Evolutionary conservation across 441 rosid genomes (phyloP).

Genomic region (Jatropha multifida): DNA sequence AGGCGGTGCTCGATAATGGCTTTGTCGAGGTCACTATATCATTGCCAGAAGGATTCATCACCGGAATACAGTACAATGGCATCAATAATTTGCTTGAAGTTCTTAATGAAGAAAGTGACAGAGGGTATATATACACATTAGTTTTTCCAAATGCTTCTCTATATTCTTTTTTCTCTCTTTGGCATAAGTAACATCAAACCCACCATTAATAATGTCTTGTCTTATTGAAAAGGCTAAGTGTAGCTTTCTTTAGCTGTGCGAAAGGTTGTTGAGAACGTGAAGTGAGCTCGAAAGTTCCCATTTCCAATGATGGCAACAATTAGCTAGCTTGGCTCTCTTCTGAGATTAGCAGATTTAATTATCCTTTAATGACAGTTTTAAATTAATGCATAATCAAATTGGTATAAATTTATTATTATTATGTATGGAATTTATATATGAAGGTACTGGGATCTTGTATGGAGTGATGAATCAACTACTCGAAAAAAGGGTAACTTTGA

Average conservation of each 20-base stretch:
- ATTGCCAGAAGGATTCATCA: slow-evolving; percentile 25
- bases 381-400: neutral
- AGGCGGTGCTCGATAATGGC: slow-evolving; percentile 37
- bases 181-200: too few relatives aligned
- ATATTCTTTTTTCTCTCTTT: too few relatives aligned
- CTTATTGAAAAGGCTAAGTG: neutral
- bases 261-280: neutral
- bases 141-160: neutral
- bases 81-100: slow-evolving; percentile 76
- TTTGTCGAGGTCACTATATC: slow-evolving; percentile 22
- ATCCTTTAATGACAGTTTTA: too few relatives aligned
- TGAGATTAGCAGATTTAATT: too few relatives aligned
- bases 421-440: neutral
- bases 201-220: neutral
- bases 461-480: slow-evolving; percentile 54
- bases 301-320: neutral
- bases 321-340: too few relatives aligned
- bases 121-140: slow-evolving; percentile 44
- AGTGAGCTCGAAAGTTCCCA: neutral
- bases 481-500: slow-evolving; percentile 59
- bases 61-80: slow-evolving; percentile 56
- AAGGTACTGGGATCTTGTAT: slow-evolving; percentile 96
- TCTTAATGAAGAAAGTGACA: slow-evolving; percentile 42
- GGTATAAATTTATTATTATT: neutral
- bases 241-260: neutral